Percentiles rank a stretch among this genome's conserved stretches.
Conservation (phyloP, 2,329 filamentous ascomycete species). For the Aspergillus ochraceus region DNA sequence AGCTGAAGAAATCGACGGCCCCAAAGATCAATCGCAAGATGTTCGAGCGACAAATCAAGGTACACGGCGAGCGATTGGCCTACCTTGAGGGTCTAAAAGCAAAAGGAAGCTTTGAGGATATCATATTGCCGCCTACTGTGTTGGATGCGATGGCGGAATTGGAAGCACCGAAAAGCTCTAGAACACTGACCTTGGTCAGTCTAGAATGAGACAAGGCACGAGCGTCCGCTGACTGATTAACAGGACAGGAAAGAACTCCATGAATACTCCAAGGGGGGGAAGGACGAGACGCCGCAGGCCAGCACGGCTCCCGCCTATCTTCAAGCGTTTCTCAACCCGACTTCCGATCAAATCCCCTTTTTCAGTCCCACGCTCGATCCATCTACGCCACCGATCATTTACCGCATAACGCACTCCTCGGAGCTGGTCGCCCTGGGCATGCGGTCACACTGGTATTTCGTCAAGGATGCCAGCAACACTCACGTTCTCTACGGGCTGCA, state of each 20-base stretch:
- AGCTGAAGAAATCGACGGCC: constrained; percentile 13
- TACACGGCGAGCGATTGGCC: constrained; percentile 15
- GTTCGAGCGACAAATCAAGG: constrained; percentile 18
- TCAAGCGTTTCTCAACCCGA: neutral
- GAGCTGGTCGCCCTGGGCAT: constrained; percentile 14
- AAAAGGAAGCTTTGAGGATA: constrained; percentile 12
- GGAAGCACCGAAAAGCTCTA: constrained; percentile 3
- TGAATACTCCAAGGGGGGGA: constrained; percentile 3
- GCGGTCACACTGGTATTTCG: constrained; percentile 19
- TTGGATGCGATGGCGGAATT: constrained; percentile 13
- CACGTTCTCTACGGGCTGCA: constrained; percentile 18
- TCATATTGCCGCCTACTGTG: constrained; percentile 13
- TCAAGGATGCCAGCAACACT: constrained; percentile 19
- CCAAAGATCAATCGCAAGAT: constrained; percentile 18
- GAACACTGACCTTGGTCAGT: constrained; percentile 13
- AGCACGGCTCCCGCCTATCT: neutral
- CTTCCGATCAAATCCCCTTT: constrained; percentile 5
- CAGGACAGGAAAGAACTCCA: constrained; percentile 7
- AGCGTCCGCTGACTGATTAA: neutral
- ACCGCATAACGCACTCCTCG: constrained; percentile 18
- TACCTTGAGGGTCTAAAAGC: constrained; percentile 12
- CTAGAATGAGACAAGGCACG: neutral
- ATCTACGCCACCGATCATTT: constrained; percentile 6
- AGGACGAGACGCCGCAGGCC: neutral
- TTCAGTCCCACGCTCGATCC: neutral